Evolutionary conservation across 768 basidiomycete species (phyloP).

Genomic region (Cystobasidium ongulense): DNA sequence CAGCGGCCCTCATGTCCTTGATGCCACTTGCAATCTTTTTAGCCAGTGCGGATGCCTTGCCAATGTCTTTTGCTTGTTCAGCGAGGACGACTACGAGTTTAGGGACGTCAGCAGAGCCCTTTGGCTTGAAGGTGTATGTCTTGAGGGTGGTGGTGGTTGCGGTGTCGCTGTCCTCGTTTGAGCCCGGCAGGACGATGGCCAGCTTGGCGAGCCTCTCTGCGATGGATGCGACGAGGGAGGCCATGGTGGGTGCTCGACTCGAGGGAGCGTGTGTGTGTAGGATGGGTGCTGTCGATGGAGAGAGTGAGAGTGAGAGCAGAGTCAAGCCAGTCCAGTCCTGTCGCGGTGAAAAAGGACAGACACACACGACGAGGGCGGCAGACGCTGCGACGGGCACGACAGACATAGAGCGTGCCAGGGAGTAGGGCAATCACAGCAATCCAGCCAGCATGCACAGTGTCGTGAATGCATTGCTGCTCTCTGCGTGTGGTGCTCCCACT

Average conservation of each 20-base stretch:
- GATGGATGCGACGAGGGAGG: background rate
- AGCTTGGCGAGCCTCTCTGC: background rate
- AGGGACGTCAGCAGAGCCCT: slow-evolving; percentile 33
- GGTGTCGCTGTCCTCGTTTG: background rate
- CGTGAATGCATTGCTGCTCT: no score
- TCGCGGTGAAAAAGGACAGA: no score
- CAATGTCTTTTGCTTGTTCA: slow-evolving; percentile 40
- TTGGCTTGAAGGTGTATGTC: slow-evolving; percentile 41
- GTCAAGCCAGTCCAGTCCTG: no score
- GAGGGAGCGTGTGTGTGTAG: no score
- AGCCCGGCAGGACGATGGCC: background rate
- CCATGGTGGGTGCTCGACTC: background rate
- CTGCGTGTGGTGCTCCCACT: no score
- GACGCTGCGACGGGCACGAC: no score
- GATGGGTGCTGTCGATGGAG: no score
- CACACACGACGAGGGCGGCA: no score
- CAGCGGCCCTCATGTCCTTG: slow-evolving; percentile 42
- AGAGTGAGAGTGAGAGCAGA: no score
- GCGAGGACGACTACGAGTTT: slow-evolving; percentile 39
- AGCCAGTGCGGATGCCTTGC: slow-evolving; percentile 39
- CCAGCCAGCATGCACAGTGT: no score
- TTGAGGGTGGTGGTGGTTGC: slow-evolving; percentile 14
- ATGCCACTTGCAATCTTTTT: slow-evolving; percentile 32
- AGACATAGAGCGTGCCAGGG: no score
- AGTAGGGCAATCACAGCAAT: no score